phyloP scores from a whole-genome alignment of 805 yeast species.

The Schwanniomyces pseudopolymorphus region DNA sequence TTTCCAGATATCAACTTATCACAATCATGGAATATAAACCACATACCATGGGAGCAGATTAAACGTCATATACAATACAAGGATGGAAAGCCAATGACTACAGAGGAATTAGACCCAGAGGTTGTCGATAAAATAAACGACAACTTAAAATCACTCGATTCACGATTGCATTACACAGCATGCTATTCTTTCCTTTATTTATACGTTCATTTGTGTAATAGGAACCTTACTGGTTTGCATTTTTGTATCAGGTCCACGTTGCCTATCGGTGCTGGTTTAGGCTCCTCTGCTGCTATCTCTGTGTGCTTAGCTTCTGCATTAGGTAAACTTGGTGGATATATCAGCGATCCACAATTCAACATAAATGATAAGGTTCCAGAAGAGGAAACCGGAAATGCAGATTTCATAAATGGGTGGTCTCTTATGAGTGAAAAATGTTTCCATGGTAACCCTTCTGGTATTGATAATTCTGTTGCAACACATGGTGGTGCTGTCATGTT shows the following conservation, averaged over 20 bases:
- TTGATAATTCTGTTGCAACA: slow-evolving; percentile 94
- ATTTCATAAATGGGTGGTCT: slow-evolving; percentile 82
- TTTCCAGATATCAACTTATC: slow-evolving; percentile 80
- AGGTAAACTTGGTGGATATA: slow-evolving; percentile 56
- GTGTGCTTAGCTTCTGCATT: slow-evolving; percentile 82
- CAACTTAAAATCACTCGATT: slow-evolving; percentile 44
- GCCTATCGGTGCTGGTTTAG: slow-evolving; percentile 96
- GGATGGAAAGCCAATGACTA: slow-evolving; percentile 26
- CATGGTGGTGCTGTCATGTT: slow-evolving; percentile 94
- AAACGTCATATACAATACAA: slow-evolving; percentile 15
- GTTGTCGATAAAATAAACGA: slow-evolving; percentile 49
- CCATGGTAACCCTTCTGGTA: slow-evolving; percentile 96
- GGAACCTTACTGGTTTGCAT: slow-evolving; percentile 46
- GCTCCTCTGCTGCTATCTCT: slow-evolving; percentile 88
- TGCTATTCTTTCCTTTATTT: slow-evolving; percentile 83
- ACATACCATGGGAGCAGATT: slow-evolving; percentile 60
- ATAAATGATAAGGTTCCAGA: slow-evolving; percentile 30
- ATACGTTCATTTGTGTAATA: slow-evolving; percentile 56
- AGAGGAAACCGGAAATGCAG: slow-evolving; percentile 41
- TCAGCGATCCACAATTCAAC: slow-evolving; percentile 36
- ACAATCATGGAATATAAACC: slow-evolving; percentile 59
- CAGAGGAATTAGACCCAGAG: slow-evolving; percentile 61
- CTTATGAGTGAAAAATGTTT: slow-evolving; percentile 92
- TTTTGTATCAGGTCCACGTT: slow-evolving; percentile 77
- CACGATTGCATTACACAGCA: slow-evolving; percentile 69